Percentiles rank a stretch among this genome's conserved stretches.
phyloP scores from a whole-genome alignment of 768 basidiomycete species.

The Phanerochaete carnosa region DNA sequence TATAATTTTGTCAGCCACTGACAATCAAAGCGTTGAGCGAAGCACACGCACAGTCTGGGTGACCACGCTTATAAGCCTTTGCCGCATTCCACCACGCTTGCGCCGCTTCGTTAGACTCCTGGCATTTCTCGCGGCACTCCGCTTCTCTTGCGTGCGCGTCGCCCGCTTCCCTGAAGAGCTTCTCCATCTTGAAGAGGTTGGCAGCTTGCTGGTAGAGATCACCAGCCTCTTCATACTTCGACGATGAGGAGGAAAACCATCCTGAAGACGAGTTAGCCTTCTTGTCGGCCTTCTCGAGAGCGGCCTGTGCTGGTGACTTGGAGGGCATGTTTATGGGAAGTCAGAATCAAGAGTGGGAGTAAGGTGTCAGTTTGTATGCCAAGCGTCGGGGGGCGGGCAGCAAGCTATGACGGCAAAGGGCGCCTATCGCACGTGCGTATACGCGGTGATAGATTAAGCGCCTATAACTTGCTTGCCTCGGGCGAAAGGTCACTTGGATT shows the following conservation, averaged over 20 bases:
- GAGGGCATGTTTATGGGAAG: constrained; percentile 46
- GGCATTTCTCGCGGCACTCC: constrained; percentile 86
- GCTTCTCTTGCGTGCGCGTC: constrained; percentile 92
- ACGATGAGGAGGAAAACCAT: constrained; percentile 83
- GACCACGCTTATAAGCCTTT: constrained; percentile 90
- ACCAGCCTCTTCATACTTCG: constrained; percentile 93
- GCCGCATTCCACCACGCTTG: constrained; percentile 99
- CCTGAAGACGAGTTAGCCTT: constrained; percentile 78
- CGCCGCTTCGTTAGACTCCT: constrained; percentile 91
- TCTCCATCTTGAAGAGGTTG: constrained; percentile 90
- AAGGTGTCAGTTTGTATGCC: background rate
- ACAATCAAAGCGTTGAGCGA: background rate
- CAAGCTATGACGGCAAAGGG: background rate
- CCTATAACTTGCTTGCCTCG: too few species aligned
- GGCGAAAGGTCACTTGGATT: background rate
- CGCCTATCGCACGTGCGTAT: background rate
- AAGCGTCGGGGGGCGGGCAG: background rate
- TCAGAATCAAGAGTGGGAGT: background rate
- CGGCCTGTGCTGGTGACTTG: constrained; percentile 72
- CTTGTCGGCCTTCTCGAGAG: constrained; percentile 90
- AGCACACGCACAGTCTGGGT: constrained; percentile 66
- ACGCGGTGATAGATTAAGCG: constrained; percentile 2
- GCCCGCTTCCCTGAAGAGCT: constrained; percentile 87
- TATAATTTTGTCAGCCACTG: background rate
- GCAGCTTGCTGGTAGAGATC: constrained; percentile 95